These are phyloP conservation scores for Kwoniella europaea DNA, from an alignment of 768 basidiomycete species.

Conservation along the genomic window DNA sequence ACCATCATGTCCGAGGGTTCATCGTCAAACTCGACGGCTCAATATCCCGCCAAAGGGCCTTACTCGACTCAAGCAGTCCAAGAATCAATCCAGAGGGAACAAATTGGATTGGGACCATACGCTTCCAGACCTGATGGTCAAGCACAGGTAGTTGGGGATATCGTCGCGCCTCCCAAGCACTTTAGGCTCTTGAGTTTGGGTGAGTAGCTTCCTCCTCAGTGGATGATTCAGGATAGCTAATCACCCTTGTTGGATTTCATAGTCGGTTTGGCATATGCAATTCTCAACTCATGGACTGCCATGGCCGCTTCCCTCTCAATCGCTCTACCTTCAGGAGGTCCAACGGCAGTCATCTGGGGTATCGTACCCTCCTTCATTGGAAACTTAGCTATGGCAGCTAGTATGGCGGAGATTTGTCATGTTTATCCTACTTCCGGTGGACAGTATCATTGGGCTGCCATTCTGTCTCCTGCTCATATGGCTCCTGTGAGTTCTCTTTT, in stretches of 20 bases:
- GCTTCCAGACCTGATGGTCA: slow-evolving; percentile 15
- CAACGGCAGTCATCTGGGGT: slow-evolving; percentile 49
- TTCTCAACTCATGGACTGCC: slow-evolving; percentile 49
- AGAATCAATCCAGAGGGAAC: slow-evolving; percentile 29
- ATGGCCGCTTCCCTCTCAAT: slow-evolving; percentile 46
- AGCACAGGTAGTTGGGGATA: not conserved
- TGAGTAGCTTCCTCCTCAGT: slow-evolving; percentile 8
- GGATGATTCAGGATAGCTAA: too few relatives aligned
- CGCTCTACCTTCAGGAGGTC: slow-evolving; percentile 47
- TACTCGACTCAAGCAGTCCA: slow-evolving; percentile 27
- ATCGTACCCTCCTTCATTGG: slow-evolving; percentile 45
- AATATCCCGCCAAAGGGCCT: slow-evolving; percentile 21
- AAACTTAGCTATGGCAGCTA: slow-evolving; percentile 46
- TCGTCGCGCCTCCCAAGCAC: slow-evolving; percentile 11
- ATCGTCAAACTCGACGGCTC: slow-evolving; percentile 7
- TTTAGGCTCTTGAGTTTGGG: slow-evolving; percentile 34
- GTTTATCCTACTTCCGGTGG: slow-evolving; percentile 42
- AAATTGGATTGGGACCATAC: slow-evolving; percentile 23
- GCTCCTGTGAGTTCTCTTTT: too few relatives aligned
- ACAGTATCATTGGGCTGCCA: slow-evolving; percentile 51
- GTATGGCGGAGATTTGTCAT: slow-evolving; percentile 46
- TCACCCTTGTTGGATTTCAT: not conserved
- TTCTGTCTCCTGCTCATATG: slow-evolving; percentile 38
- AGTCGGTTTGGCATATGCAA: slow-evolving; percentile 49
- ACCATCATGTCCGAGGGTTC: slow-evolving; percentile 15